Conservation (phyloP, 106 monocot genomes). For the Cymbidium sinense region DNA sequence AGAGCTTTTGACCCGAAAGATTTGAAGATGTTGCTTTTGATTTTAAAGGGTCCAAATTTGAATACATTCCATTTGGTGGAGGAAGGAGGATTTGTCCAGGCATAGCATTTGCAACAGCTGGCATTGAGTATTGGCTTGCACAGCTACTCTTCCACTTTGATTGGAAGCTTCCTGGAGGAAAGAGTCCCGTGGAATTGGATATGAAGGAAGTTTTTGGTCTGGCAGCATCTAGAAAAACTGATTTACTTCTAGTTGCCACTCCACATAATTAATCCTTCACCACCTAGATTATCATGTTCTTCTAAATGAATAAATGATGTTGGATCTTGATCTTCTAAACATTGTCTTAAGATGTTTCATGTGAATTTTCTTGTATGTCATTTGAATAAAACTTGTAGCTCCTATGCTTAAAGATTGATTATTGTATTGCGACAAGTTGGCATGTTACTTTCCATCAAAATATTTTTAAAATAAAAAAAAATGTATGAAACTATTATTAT, state of each 20-base stretch:
- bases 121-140: neutral
- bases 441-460: no score
- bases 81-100: constrained; percentile 14
- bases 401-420: no score
- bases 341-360: no score
- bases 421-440: no score
- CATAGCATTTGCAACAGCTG: neutral
- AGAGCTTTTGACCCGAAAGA: constrained; percentile 1
- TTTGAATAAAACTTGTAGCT: no score
- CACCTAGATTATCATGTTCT: neutral
- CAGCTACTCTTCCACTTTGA: constrained; percentile 6
- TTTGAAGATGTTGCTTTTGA: neutral
- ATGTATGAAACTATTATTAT: no score
- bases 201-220: neutral
- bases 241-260: neutral
- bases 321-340: no score
- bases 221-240: neutral
- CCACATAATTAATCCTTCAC: neutral
- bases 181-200: constrained; percentile 9
- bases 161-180: constrained; percentile 9
- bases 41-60: neutral
- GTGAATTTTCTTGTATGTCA: no score
- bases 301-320: no score
- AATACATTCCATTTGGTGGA: constrained; percentile 11
- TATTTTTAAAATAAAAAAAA: no score